These are phyloP conservation scores for Rhodotorula sp. DNA, from an alignment of 1,284 basidiomycete species.

Conservation along the genomic window DNA sequence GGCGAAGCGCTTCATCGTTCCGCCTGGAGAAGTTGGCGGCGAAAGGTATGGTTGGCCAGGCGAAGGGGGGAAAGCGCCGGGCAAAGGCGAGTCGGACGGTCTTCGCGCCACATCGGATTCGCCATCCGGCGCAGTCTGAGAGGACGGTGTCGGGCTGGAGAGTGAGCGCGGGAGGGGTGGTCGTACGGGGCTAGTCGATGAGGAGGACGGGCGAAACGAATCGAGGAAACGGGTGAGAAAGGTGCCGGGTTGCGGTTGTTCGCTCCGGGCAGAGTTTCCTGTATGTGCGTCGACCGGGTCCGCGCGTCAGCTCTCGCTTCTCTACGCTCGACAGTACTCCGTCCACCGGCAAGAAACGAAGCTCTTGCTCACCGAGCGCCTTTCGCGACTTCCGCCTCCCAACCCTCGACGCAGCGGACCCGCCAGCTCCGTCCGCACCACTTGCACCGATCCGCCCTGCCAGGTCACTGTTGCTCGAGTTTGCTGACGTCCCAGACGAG, in stretches of 20 bases:
- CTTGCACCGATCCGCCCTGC: too few species aligned
- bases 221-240: slow-evolving; percentile 36
- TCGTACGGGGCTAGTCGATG: not conserved
- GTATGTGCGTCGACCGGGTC: not conserved
- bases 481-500: too few species aligned
- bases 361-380: too few species aligned
- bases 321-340: too few species aligned
- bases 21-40: not conserved
- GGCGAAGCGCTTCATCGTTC: not conserved
- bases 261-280: not conserved
- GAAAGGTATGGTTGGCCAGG: not conserved
- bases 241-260: slow-evolving; percentile 13
- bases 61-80: not conserved
- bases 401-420: too few species aligned
- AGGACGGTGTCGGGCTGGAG: slow-evolving; percentile 23
- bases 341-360: too few species aligned
- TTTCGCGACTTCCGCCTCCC: too few species aligned
- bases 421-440: too few species aligned
- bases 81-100: not conserved
- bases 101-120: not conserved
- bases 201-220: slow-evolving; percentile 20
- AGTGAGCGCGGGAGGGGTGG: slow-evolving; percentile 24
- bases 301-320: not conserved
- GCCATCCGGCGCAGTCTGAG: not conserved
- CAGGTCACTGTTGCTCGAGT: too few species aligned